Percentiles rank a stretch among this genome's conserved stretches.
Conservation (phyloP, 257 asterid species). For the Scutellaria barbata region DNA sequence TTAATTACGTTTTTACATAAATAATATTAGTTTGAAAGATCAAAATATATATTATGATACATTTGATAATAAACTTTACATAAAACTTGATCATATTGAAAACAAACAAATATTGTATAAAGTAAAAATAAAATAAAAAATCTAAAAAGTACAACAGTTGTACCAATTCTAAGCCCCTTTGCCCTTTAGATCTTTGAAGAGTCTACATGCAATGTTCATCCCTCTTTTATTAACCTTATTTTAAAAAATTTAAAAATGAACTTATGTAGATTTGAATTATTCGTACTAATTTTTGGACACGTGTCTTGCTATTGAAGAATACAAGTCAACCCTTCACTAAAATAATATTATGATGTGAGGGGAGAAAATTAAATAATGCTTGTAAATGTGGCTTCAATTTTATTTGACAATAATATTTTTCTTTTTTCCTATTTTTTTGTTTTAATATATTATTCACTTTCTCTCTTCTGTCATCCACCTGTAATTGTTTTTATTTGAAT, state of each 20-base stretch:
- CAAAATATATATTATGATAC: too few species aligned
- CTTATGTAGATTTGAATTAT: not conserved
- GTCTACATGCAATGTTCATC: slow-evolving; percentile 2
- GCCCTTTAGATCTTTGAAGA: slow-evolving; percentile 27
- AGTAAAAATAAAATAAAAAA: too few species aligned
- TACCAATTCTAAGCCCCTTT: not conserved
- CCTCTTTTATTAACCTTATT: too few species aligned
- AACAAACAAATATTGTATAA: too few species aligned
- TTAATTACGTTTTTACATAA: too few species aligned
- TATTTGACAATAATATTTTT: not conserved
- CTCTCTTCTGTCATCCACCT: not conserved
- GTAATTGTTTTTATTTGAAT: too few species aligned
- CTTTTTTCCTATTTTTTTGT: not conserved
- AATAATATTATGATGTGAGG: not conserved
- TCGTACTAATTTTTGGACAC: slow-evolving; percentile 21
- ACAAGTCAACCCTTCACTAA: slow-evolving; percentile 15
- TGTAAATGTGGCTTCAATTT: slow-evolving; percentile 14
- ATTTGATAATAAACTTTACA: too few species aligned
- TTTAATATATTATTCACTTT: not conserved
- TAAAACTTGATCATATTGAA: too few species aligned
- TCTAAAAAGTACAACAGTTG: too few species aligned
- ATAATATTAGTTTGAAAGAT: too few species aligned
- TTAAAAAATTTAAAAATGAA: not conserved
- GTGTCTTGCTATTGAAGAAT: slow-evolving; percentile 23
- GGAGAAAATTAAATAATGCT: not conserved